These are phyloP conservation scores for Scytalidium lignicola DNA, from an alignment of 2,329 filamentous ascomycete species.

Conservation along the genomic window DNA sequence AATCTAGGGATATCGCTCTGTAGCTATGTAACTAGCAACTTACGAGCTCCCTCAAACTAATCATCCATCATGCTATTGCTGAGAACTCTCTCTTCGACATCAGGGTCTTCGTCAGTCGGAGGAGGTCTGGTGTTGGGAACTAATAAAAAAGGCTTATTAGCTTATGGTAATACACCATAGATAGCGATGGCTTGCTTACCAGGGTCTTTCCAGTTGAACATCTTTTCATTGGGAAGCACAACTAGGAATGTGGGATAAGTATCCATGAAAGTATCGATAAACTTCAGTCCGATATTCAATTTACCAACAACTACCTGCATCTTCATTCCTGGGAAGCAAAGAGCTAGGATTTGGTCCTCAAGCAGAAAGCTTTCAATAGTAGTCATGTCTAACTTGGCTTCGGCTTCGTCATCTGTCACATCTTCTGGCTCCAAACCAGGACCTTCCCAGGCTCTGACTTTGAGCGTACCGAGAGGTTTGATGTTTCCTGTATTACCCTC, in stretches of 20 bases:
- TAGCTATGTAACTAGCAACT: no score
- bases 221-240: conserved; percentile 63
- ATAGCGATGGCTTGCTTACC: conserved; percentile 12
- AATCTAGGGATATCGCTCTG: no score
- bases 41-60: neutral
- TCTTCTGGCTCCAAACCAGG: conserved; percentile 19
- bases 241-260: conserved; percentile 59
- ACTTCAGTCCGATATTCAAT: conserved; percentile 55
- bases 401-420: conserved; percentile 18
- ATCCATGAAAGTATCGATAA: conserved; percentile 54
- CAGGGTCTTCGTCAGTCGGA: conserved; percentile 25
- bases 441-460: conserved; percentile 39
- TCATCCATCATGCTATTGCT: neutral
- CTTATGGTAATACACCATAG: no score
- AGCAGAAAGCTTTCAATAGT: conserved; percentile 56
- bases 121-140: conserved; percentile 21
- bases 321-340: conserved; percentile 62
- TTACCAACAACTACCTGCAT: conserved; percentile 50
- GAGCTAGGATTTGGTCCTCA: conserved; percentile 54
- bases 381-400: conserved; percentile 14
- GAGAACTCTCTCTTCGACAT: conserved; percentile 16
- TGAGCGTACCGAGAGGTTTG: conserved; percentile 39
- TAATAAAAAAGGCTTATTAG: conserved; percentile 1
- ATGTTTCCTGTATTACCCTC: conserved; percentile 29
- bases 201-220: conserved; percentile 61